A percentile compares a stretch with the other conserved stretches of the same genome.
Evolutionary conservation across 176 grass and related monocot genomes (phyloP).

Genomic region (Musa itinerans): DNA sequence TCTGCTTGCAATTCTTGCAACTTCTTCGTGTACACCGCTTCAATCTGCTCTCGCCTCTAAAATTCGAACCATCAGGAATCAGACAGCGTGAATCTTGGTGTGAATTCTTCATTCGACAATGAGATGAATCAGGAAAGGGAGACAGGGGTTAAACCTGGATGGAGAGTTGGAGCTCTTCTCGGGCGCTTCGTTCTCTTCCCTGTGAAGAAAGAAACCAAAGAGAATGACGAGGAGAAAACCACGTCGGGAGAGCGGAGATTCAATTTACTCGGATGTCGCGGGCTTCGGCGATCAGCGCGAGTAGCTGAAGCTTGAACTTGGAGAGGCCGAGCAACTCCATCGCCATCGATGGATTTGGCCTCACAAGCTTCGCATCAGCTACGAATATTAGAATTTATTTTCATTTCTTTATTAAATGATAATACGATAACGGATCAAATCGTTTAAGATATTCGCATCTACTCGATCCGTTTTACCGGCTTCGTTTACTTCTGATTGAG

Average conservation of each 20-base stretch:
- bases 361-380: not conserved
- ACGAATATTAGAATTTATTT: too few species aligned
- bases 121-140: not conserved
- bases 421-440: too few species aligned
- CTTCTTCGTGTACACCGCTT: constrained; percentile 27
- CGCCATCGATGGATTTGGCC: constrained; percentile 22
- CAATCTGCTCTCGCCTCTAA: constrained; percentile 26
- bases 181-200: constrained; percentile 58
- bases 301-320: constrained; percentile 67
- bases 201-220: constrained; percentile 6
- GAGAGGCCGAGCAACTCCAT: constrained; percentile 50
- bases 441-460: too few species aligned
- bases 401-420: too few species aligned
- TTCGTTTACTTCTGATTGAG: too few species aligned
- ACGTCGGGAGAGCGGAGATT: not conserved
- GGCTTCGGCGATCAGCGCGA: constrained; percentile 43
- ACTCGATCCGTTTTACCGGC: too few species aligned
- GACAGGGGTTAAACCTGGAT: constrained; percentile 21
- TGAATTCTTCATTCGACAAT: not conserved
- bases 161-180: constrained; percentile 47
- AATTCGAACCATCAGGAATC: not conserved
- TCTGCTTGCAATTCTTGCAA: constrained; percentile 22
- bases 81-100: not conserved
- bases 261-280: constrained; percentile 34
- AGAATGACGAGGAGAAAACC: not conserved